Evolutionary conservation across 345 rosid species (phyloP).

Genomic region (Chamaenerion angustifolium): DNA sequence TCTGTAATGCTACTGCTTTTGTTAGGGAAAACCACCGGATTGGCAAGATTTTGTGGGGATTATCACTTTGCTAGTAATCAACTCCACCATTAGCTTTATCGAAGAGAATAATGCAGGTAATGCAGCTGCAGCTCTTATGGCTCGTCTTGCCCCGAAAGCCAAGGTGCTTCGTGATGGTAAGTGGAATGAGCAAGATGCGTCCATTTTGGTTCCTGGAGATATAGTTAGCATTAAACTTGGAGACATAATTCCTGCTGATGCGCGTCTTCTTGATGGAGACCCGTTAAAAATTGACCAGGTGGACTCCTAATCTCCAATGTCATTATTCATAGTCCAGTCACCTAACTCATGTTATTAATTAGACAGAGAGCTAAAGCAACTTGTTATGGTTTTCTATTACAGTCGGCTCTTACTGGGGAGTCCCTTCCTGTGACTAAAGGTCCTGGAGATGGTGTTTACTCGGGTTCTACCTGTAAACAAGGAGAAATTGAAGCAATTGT

Average conservation of each 20-base stretch:
- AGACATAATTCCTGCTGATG: slow-evolving; percentile 61
- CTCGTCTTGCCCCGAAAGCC: slow-evolving; percentile 50
- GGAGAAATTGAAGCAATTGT: slow-evolving; percentile 89
- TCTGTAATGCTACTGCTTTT: neutral
- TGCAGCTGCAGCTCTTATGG: slow-evolving; percentile 59
- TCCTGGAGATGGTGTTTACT: slow-evolving; percentile 70
- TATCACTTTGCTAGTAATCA: slow-evolving; percentile 36
- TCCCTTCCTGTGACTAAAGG: slow-evolving; percentile 84
- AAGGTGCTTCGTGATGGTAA: slow-evolving; percentile 51
- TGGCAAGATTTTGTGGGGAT: slow-evolving; percentile 18
- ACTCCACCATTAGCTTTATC: slow-evolving; percentile 57
- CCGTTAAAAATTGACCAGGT: slow-evolving; percentile 60
- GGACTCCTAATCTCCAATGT: too few species aligned
- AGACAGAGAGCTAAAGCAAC: too few species aligned
- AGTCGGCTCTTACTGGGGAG: slow-evolving; percentile 80
- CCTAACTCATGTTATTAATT: too few species aligned
- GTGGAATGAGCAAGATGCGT: slow-evolving; percentile 53
- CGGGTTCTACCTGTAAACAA: slow-evolving; percentile 87
- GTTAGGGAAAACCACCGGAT: slow-evolving; percentile 49
- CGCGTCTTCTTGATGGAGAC: slow-evolving; percentile 60
- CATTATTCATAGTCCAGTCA: too few species aligned
- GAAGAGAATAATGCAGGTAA: slow-evolving; percentile 62
- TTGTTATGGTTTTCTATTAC: slow-evolving; percentile 6
- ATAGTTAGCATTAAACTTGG: slow-evolving; percentile 57
- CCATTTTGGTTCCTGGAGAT: slow-evolving; percentile 61